Conservation (phyloP, 1,284 basidiomycete genomes). For the Cerrena zonata region DNA sequence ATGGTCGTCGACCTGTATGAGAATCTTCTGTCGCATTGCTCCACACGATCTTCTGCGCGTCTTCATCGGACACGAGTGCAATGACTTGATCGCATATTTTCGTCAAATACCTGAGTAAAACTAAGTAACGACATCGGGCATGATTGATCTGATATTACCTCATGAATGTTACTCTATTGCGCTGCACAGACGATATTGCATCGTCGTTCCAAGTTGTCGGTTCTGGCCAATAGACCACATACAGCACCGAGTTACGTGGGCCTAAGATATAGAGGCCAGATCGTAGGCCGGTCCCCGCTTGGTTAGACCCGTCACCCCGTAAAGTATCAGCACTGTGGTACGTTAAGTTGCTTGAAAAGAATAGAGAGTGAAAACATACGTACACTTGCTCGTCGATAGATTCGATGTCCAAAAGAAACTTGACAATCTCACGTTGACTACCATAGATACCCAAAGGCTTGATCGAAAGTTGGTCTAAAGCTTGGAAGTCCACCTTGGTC, state of each 20-base stretch:
- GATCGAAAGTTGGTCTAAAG: conserved; percentile 37
- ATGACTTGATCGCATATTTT: conserved; percentile 51
- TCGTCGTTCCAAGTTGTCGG: conserved; percentile 54
- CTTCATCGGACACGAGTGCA: conserved; percentile 41
- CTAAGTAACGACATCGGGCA: neutral
- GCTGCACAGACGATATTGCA: conserved; percentile 36
- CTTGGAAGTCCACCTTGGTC: conserved; percentile 48
- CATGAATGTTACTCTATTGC: conserved; percentile 59
- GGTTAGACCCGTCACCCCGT: neutral
- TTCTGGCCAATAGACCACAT: conserved; percentile 58
- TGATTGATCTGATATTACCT: conserved; percentile 35
- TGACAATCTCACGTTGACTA: conserved; percentile 42
- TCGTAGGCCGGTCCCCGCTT: conserved; percentile 30
- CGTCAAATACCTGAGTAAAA: conserved; percentile 39
- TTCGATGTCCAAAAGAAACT: conserved; percentile 33
- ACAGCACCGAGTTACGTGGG: conserved; percentile 26
- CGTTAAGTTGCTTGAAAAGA: neutral
- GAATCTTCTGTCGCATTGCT: conserved; percentile 25
- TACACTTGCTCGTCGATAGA: conserved; percentile 35
- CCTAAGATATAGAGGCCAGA: conserved; percentile 45
- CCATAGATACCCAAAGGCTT: conserved; percentile 55
- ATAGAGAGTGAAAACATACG: neutral
- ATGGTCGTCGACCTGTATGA: conserved; percentile 16
- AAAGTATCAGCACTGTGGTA: conserved; percentile 10
- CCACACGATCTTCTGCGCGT: conserved; percentile 40